These are phyloP conservation scores for Avena sativa DNA, from an alignment of 176 grass and related monocot species.

Conservation along the genomic window DNA sequence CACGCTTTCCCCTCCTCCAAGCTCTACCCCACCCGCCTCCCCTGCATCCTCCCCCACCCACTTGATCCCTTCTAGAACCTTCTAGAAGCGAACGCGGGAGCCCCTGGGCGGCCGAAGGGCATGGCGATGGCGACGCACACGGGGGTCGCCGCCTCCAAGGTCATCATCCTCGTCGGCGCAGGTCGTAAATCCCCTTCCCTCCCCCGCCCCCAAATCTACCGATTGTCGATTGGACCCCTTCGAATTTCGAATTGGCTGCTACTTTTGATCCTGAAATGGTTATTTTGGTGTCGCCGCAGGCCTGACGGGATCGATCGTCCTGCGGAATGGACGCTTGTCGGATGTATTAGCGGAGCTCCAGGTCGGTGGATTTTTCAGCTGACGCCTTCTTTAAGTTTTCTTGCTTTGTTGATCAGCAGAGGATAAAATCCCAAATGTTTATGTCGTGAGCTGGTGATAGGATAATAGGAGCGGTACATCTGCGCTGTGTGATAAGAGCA, in stretches of 20 bases:
- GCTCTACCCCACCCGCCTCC: not conserved
- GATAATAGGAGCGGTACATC: not conserved
- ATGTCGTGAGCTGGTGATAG: not conserved
- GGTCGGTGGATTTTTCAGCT: constrained; percentile 44
- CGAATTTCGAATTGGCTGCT: constrained; percentile 10
- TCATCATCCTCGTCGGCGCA: constrained; percentile 87
- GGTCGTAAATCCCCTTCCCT: constrained; percentile 39
- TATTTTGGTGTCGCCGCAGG: constrained; percentile 43
- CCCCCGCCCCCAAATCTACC: not conserved
- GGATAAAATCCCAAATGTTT: not conserved
- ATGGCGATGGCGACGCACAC: constrained; percentile 97
- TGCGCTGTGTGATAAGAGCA: not conserved
- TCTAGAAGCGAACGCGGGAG: constrained; percentile 12
- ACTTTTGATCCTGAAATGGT: constrained; percentile 8
- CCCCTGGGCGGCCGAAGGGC: constrained; percentile 24
- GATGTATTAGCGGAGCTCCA: constrained; percentile 84
- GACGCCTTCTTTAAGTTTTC: not conserved
- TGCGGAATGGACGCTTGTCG: constrained; percentile 84
- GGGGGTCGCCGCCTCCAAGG: constrained; percentile 82
- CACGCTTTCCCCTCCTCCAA: constrained; percentile 40
- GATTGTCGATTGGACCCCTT: constrained; percentile 22
- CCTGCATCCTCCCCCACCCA: not conserved
- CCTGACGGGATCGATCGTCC: constrained; percentile 77
- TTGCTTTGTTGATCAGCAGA: not conserved
- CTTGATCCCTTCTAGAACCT: constrained; percentile 31